Evolutionary conservation across 164 flowering plant species (phyloP).

Genomic region (Chimonanthus praecox): DNA sequence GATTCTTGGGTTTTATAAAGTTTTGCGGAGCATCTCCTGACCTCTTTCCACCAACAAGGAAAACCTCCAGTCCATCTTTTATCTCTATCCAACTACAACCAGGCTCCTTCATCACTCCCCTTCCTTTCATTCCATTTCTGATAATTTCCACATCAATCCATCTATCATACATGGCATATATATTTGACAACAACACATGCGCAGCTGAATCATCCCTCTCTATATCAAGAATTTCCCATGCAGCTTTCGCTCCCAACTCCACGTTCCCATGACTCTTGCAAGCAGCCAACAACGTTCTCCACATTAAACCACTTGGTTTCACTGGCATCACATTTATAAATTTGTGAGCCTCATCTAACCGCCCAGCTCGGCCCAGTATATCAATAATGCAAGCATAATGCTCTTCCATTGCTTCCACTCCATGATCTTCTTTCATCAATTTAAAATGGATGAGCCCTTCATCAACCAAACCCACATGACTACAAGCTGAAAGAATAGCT

Average conservation of each 20-base stretch:
- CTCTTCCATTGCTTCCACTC: slow-evolving; percentile 6
- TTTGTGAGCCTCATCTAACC: slow-evolving; percentile 11
- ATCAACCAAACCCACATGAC: slow-evolving; percentile 13
- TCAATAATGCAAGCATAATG: slow-evolving; percentile 12
- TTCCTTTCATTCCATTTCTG: slow-evolving; percentile 3
- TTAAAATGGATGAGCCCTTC: slow-evolving; percentile 1
- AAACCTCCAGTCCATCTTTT: slow-evolving; percentile 3
- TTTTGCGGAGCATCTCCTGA: not conserved
- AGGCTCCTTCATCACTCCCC: slow-evolving; percentile 9
- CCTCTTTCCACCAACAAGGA: slow-evolving; percentile 5
- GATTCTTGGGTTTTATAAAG: not conserved
- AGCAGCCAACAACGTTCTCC: slow-evolving; percentile 15
- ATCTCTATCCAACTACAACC: slow-evolving; percentile 13
- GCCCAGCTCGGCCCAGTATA: slow-evolving; percentile 9
- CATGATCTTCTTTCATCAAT: slow-evolving; percentile 10
- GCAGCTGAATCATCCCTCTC: slow-evolving; percentile 6
- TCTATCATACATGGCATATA: slow-evolving; percentile 8
- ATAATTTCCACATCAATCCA: slow-evolving; percentile 8
- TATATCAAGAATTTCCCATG: slow-evolving; percentile 2
- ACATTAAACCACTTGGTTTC: slow-evolving; percentile 8
- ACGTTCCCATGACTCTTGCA: slow-evolving; percentile 4
- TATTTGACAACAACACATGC: slow-evolving; percentile 3
- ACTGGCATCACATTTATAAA: slow-evolving; percentile 10
- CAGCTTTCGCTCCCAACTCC: slow-evolving; percentile 9
- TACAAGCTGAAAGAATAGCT: slow-evolving; percentile 12